phyloP scores from a whole-genome alignment of 148 eudicot genomes.

The Oxyria digyna region DNA sequence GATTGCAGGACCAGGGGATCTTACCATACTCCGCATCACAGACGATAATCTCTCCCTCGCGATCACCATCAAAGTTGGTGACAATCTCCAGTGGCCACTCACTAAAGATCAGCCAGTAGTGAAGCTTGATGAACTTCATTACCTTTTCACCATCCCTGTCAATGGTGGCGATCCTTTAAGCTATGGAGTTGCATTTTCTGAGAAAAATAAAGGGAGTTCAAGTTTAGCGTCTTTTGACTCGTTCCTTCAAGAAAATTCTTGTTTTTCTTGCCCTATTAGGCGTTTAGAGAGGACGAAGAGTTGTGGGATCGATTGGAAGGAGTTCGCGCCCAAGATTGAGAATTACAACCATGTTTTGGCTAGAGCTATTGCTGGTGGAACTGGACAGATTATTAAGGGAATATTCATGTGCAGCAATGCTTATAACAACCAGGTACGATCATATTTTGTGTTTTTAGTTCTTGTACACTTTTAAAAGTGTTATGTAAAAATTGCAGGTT shows the following conservation, averaged over 20 bases:
- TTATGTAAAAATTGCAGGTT: conserved; percentile 26
- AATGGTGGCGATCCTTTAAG: conserved; percentile 51
- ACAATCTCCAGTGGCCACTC: conserved; percentile 79
- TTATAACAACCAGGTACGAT: conserved; percentile 65
- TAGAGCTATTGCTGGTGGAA: conserved; percentile 83
- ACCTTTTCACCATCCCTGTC: conserved; percentile 64
- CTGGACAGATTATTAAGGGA: conserved; percentile 88
- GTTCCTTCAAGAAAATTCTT: conserved; percentile 47
- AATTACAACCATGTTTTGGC: conserved; percentile 71
- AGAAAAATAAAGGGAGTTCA: conserved; percentile 16
- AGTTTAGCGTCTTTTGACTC: conserved; percentile 47
- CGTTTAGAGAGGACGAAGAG: conserved; percentile 16
- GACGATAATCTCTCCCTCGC: conserved; percentile 54
- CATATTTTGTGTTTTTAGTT: background rate
- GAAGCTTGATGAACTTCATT: conserved; percentile 67
- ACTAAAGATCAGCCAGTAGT: conserved; percentile 91
- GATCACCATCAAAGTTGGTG: conserved; percentile 51
- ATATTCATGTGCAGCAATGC: conserved; percentile 80
- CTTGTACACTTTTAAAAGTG: background rate
- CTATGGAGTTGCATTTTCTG: conserved; percentile 65
- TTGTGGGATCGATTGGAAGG: conserved; percentile 58
- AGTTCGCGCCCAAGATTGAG: conserved; percentile 69
- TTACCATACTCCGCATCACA: conserved; percentile 33
- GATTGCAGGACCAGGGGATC: conserved; percentile 42
- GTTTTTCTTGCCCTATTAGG: conserved; percentile 40